Percentiles rank a stretch among this genome's conserved stretches.
Conservation (phyloP, 148 eudicot genomes). For the Nepenthes gracilis region DNA sequence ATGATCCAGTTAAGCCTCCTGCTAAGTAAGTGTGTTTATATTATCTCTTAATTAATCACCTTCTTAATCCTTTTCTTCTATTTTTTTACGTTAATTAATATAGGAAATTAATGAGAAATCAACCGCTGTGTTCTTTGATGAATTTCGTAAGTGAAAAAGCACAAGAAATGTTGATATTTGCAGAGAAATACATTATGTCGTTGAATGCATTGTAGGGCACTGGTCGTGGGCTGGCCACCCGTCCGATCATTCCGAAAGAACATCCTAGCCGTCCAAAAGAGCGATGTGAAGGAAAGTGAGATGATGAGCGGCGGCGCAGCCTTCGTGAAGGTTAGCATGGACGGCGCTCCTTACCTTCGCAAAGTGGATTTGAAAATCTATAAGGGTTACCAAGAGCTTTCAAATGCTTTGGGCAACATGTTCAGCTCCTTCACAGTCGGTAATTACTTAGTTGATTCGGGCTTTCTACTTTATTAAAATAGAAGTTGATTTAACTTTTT, state of each 20-base stretch:
- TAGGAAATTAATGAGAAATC: background rate
- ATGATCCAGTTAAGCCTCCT: conserved; percentile 31
- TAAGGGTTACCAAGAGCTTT: conserved; percentile 64
- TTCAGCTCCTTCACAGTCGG: conserved; percentile 72
- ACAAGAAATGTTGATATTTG: too few species aligned
- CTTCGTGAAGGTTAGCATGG: conserved; percentile 82
- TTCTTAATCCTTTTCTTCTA: background rate
- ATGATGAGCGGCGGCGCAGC: conserved; percentile 17
- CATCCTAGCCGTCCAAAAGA: conserved; percentile 52
- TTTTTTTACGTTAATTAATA: background rate
- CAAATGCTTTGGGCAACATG: conserved; percentile 75
- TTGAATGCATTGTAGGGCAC: conserved; percentile 34
- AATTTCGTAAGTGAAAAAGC: too few species aligned
- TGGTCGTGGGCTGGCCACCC: conserved; percentile 93
- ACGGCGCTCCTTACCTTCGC: conserved; percentile 89
- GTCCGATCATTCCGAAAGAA: conserved; percentile 74
- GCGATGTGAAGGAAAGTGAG: conserved; percentile 13
- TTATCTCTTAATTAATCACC: background rate
- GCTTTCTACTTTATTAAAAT: too few species aligned
- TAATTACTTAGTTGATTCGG: conserved; percentile 1
- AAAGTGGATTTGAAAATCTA: conserved; percentile 72
- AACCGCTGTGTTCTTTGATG: too few species aligned
- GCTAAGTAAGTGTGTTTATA: conserved; percentile 28
- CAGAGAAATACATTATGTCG: too few species aligned
- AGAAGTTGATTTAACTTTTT: too few species aligned